A percentile compares a stretch with the other conserved stretches of the same genome.
These are phyloP conservation scores for Leccinum truebloodii DNA, from an alignment of 768 basidiomycete species.

Conservation along the genomic window DNA sequence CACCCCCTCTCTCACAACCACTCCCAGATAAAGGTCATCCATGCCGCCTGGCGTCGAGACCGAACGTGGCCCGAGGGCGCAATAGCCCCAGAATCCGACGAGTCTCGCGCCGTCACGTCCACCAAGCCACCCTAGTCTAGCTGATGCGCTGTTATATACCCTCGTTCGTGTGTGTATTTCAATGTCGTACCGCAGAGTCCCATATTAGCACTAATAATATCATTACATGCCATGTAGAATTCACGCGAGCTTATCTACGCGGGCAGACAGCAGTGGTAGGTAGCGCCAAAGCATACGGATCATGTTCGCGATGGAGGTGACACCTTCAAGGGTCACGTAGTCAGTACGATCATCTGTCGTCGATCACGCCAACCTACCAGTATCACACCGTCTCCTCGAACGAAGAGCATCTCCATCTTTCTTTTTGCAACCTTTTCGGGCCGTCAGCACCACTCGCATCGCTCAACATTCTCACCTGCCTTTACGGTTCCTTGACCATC, in stretches of 20 bases:
- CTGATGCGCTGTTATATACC: neutral
- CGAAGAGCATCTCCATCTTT: constrained; percentile 97
- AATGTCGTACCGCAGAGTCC: neutral
- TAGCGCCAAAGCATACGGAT: constrained; percentile 12
- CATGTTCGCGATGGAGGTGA: constrained; percentile 78
- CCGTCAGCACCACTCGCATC: constrained; percentile 2
- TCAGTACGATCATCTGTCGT: constrained; percentile 11
- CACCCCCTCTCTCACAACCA: constrained; percentile 5
- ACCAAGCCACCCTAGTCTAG: constrained; percentile 6
- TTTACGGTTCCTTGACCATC: constrained; percentile 65
- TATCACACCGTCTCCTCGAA: constrained; percentile 96
- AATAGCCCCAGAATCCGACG: constrained; percentile 62
- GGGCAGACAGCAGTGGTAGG: constrained; percentile 24
- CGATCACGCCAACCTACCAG: constrained; percentile 54
- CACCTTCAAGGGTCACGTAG: constrained; percentile 48
- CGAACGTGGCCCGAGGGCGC: constrained; percentile 72
- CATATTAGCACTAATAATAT: constrained; percentile 6
- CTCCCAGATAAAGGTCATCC: constrained; percentile 66
- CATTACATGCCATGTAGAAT: constrained; percentile 13
- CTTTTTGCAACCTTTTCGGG: constrained; percentile 77
- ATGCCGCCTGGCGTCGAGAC: constrained; percentile 75
- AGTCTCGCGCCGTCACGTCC: constrained; percentile 31
- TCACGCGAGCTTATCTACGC: constrained; percentile 26
- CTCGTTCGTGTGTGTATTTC: constrained; percentile 10
- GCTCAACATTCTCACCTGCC: constrained; percentile 38